Evolutionary conservation across 164 flowering plant species (phyloP).

Genomic region (Berberis thunbergii): DNA sequence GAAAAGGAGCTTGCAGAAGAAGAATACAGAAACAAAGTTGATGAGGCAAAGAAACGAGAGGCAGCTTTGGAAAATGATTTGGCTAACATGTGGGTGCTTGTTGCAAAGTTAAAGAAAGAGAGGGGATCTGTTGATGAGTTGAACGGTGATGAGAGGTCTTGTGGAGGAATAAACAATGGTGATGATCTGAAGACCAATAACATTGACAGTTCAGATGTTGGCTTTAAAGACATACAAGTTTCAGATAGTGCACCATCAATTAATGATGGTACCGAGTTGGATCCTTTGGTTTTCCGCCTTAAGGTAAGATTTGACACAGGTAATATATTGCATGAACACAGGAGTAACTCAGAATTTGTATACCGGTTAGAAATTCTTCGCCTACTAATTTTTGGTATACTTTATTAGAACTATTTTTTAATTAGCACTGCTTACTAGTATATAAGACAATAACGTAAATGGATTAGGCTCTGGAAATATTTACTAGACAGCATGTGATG

Average conservation of each 20-base stretch:
- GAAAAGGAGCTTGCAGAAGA: conserved; percentile 75
- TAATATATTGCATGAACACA: background rate
- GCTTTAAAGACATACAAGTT: conserved; percentile 32
- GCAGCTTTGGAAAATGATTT: conserved; percentile 87
- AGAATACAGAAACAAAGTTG: conserved; percentile 58
- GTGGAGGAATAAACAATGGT: conserved; percentile 16
- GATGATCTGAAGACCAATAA: conserved; percentile 29
- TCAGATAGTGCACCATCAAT: conserved; percentile 30
- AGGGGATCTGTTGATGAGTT: conserved; percentile 26
- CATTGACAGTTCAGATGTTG: conserved; percentile 16
- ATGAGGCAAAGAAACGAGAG: conserved; percentile 79
- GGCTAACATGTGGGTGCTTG: conserved; percentile 98
- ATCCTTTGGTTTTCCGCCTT: conserved; percentile 68
- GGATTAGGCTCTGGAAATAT: too few species aligned
- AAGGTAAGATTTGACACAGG: conserved; percentile 45
- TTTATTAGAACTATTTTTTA: too few species aligned
- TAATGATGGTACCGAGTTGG: conserved; percentile 44
- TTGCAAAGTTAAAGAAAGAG: conserved; percentile 88
- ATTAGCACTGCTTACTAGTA: too few species aligned
- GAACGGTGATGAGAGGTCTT: too few species aligned
- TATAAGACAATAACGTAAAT: too few species aligned
- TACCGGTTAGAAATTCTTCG: too few species aligned
- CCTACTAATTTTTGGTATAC: too few species aligned
- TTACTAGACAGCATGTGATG: too few species aligned
- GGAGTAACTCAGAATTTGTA: too few species aligned